phyloP scores from a whole-genome alignment of 1,284 basidiomycete species.

The Sporisorium scitamineum region DNA sequence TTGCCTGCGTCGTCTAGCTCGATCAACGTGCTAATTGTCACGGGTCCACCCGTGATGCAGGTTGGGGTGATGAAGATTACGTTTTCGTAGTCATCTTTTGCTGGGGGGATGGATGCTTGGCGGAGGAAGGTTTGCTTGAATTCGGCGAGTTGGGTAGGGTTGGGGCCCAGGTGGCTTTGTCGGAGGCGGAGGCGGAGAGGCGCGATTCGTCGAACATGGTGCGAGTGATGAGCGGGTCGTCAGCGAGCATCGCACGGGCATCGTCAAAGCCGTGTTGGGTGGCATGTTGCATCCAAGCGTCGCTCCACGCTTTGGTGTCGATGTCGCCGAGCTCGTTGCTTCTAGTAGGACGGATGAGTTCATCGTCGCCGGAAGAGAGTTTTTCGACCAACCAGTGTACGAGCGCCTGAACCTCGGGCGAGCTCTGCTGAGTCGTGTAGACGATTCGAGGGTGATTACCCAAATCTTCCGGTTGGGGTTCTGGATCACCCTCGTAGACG shows the following conservation, averaged over 20 bases:
- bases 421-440: constrained; percentile 23
- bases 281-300: constrained; percentile 28
- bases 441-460: constrained; percentile 23
- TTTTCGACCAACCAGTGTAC: constrained; percentile 2
- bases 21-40: constrained; percentile 7
- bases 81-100: constrained; percentile 2
- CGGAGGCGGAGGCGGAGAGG: neutral
- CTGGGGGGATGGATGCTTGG: constrained; percentile 15
- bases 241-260: constrained; percentile 32
- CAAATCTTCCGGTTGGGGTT: constrained; percentile 3
- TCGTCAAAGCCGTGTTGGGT: constrained; percentile 33
- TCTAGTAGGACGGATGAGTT: neutral
- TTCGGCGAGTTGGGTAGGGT: neutral
- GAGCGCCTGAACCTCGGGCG: constrained; percentile 18
- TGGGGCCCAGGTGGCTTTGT: constrained; percentile 12
- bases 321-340: constrained; percentile 15
- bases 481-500: neutral
- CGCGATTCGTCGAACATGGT: constrained; percentile 43
- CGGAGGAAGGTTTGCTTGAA: constrained; percentile 10
- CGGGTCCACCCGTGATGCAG: constrained; percentile 25
- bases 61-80: constrained; percentile 40
- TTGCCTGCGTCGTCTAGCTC: constrained; percentile 18
- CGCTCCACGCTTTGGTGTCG: constrained; percentile 15
- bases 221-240: constrained; percentile 34
- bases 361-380: neutral